Conservation (phyloP, 345 rosid species). For the Salix viminalis region DNA sequence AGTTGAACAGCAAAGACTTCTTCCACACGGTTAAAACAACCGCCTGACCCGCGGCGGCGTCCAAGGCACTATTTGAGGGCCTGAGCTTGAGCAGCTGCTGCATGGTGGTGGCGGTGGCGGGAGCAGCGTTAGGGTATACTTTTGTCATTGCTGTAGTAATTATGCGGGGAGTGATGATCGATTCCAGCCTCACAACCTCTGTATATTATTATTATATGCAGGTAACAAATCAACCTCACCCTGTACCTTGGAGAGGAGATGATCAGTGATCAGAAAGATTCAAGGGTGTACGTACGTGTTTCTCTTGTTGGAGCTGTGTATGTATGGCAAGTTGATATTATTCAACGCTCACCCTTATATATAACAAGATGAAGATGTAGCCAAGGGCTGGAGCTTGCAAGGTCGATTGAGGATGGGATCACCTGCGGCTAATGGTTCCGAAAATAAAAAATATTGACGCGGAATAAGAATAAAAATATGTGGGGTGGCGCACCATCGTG, state of each 20-base stretch:
- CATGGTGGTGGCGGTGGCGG: not conserved
- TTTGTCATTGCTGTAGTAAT: slow-evolving; percentile 46
- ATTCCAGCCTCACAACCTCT: slow-evolving; percentile 10
- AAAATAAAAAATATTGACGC: not conserved
- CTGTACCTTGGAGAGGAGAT: not conserved
- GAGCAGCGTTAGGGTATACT: slow-evolving; percentile 56
- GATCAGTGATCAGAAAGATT: not conserved
- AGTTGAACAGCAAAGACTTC: slow-evolving; percentile 87
- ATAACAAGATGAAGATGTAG: not conserved
- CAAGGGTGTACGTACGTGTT: not conserved
- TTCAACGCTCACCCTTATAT: not conserved
- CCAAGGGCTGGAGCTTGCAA: not conserved
- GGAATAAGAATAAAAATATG: no score
- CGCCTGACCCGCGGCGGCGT: not conserved
- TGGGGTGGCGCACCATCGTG: not conserved
- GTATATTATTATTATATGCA: not conserved
- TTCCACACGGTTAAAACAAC: slow-evolving; percentile 78
- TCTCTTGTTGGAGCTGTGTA: not conserved
- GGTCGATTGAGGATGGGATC: not conserved
- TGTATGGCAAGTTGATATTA: not conserved
- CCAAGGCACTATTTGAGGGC: not conserved
- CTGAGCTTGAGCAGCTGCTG: not conserved
- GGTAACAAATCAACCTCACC: not conserved
- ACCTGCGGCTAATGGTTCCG: not conserved
- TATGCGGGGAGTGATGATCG: not conserved